Evolutionary conservation across 805 yeast genomes (phyloP), one percentile per base, ranked within the genome.

Genomic region (Clavispora vitiphila): DNA sequence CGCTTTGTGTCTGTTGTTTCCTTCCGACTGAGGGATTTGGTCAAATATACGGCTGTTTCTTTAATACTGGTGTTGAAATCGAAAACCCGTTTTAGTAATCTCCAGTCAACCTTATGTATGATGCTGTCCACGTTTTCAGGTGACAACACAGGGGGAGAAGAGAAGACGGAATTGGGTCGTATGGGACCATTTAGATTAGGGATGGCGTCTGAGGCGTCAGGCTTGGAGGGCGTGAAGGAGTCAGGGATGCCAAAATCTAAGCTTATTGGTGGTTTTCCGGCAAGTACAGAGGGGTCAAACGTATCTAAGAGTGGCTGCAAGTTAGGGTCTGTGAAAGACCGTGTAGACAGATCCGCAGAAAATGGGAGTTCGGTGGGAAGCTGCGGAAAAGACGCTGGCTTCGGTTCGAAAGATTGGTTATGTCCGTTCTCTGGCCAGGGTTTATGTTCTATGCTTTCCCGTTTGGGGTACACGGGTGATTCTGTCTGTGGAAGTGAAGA

Each of bases 61-160:
- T 32, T 47, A 15, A 41, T 24, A 12, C 47, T 44, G 31, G 48
- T 39, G 39, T 51, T 51, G 44, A 51, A 51, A 35, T 43, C 43
- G 30, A 44, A 51, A 9, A 38, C 40, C 2, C 36, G 39, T 30
- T 49, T 51, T 29, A 51, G 41, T 22, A 39, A 44, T 16, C 35
- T 38, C 27, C 46, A 43, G 39, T 51, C 47, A 25, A 51, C 43
- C 22, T 31, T 31, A 7, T 41, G 31, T 18, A 50, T 38, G 26
- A 39, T 23, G 16, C 7, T 10, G 14, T 39, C 46, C 9, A 43
- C 35, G 32, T 26, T 36, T 8, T 43, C 43, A n/a, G 37, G 30
- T 29, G 20, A 8, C 32, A 29, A 29, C 10, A 20, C 4, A 6
- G 16, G 16, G 8, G 30, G 30, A 4, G 16, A 6, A 16, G 30